Percentiles rank a stretch among this genome's conserved stretches.
phyloP scores from a whole-genome alignment of 2,329 filamentous ascomycete genomes.

The Gaeumannomyces tritici region DNA sequence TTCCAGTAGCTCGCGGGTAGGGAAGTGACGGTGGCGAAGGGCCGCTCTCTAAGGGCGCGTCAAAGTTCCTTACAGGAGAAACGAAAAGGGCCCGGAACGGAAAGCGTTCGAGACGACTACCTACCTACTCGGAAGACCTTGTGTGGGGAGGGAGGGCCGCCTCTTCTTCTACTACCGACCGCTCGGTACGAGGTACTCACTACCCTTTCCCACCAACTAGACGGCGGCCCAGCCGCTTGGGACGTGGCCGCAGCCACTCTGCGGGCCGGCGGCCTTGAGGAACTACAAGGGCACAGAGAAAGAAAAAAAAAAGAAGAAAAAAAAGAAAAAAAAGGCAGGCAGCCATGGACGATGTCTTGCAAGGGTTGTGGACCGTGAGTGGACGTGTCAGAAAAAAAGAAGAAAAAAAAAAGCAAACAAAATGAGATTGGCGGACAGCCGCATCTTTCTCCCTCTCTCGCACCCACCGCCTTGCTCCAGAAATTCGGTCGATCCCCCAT shows the following conservation, averaged over 20 bases:
- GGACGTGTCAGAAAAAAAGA: slow-evolving; percentile 13
- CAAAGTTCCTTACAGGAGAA: too few species aligned
- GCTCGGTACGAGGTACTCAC: too few species aligned
- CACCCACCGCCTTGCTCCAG: background rate
- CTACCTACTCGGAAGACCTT: too few species aligned
- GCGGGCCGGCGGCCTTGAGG: background rate
- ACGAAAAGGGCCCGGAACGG: too few species aligned
- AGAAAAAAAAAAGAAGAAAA: background rate
- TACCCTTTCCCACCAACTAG: slow-evolving; percentile 1
- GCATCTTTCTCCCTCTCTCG: background rate
- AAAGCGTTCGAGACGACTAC: too few species aligned
- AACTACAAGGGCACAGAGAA: too few species aligned
- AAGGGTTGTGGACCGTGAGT: slow-evolving; percentile 15
- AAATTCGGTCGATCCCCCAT: background rate
- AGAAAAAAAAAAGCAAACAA: background rate
- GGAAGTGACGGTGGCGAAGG: too few species aligned
- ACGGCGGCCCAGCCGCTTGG: slow-evolving; percentile 7
- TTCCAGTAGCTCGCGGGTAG: too few species aligned
- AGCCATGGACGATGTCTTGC: background rate
- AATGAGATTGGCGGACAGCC: background rate
- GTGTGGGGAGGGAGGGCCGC: background rate
- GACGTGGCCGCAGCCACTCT: slow-evolving; percentile 2
- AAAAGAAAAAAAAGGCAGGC: slow-evolving; percentile 11
- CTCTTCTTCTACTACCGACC: background rate
- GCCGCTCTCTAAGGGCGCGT: too few species aligned